Evolutionary conservation across 805 yeast genomes (phyloP).

Genomic region (Gaillardinia entomophila): DNA sequence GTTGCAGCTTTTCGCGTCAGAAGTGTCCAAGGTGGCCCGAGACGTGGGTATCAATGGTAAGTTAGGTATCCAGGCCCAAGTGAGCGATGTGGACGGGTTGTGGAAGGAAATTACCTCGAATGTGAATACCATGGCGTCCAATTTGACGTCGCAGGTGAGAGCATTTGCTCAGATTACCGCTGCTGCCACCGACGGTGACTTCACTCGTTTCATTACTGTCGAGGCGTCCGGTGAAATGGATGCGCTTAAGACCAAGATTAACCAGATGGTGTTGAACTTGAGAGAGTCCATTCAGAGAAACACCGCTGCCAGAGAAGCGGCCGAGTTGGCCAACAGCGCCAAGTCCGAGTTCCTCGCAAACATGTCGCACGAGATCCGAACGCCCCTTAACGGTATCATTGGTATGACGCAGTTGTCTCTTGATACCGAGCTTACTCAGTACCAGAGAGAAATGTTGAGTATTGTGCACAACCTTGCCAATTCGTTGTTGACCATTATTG

Average conservation of each 20-base stretch:
- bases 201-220: constrained; percentile 83
- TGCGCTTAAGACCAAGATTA: constrained; percentile 56
- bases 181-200: constrained; percentile 92
- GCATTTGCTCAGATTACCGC: constrained; percentile 93
- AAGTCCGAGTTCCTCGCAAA: constrained; percentile 88
- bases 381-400: constrained; percentile 89
- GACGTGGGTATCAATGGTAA: constrained; percentile 94
- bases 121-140: constrained; percentile 92
- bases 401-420: constrained; percentile 89
- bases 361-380: constrained; percentile 78
- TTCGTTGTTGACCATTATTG: constrained; percentile 79
- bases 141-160: constrained; percentile 84
- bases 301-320: constrained; percentile 92
- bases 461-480: constrained; percentile 86
- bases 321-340: constrained; percentile 83
- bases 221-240: constrained; percentile 92
- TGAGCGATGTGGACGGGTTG: constrained; percentile 81
- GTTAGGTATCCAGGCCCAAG: constrained; percentile 88
- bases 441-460: constrained; percentile 86
- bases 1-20: constrained; percentile 79
- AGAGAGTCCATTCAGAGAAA: constrained; percentile 87
- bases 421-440: constrained; percentile 85
- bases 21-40: constrained; percentile 84
- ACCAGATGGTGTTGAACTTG: constrained; percentile 62
- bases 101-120: constrained; percentile 91